phyloP scores from a whole-genome alignment of 495 filamentous ascomycete genomes.

The Haplographium delicatum region DNA sequence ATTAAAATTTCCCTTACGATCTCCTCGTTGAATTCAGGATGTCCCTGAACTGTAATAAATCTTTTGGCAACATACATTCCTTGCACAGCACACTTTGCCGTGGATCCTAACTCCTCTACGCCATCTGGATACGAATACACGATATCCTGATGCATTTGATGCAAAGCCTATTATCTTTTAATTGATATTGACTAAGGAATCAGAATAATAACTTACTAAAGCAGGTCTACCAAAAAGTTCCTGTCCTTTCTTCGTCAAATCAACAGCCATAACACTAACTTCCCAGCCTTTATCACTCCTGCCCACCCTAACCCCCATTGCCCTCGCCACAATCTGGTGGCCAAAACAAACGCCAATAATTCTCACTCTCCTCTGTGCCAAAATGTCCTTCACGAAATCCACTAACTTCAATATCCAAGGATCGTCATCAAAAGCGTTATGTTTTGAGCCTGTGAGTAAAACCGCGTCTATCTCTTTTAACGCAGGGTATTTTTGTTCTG shows the following conservation, averaged over 20 bases:
- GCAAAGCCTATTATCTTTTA: slow-evolving; percentile 51
- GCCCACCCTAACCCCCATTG: slow-evolving; percentile 63
- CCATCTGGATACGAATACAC: slow-evolving; percentile 59
- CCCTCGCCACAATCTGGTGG: slow-evolving; percentile 82
- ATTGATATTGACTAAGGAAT: neutral
- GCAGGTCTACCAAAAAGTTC: slow-evolving; percentile 66
- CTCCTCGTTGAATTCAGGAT: slow-evolving; percentile 79
- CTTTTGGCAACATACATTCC: slow-evolving; percentile 66
- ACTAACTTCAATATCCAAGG: slow-evolving; percentile 74
- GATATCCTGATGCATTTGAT: slow-evolving; percentile 88
- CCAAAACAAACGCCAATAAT: slow-evolving; percentile 85
- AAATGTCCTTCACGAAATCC: slow-evolving; percentile 55
- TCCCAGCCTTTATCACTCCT: slow-evolving; percentile 73
- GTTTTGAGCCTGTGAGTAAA: slow-evolving; percentile 67
- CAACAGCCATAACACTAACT: slow-evolving; percentile 62
- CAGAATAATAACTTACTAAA: slow-evolving; percentile 46
- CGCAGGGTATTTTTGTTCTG: slow-evolving; percentile 55
- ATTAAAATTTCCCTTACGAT: slow-evolving; percentile 69
- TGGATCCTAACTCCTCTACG: slow-evolving; percentile 59
- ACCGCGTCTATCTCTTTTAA: slow-evolving; percentile 74
- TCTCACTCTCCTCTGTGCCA: slow-evolving; percentile 48
- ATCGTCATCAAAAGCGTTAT: slow-evolving; percentile 15
- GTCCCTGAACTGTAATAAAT: slow-evolving; percentile 80
- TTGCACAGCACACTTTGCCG: slow-evolving; percentile 65
- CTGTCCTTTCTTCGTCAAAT: slow-evolving; percentile 64